phyloP scores from a whole-genome alignment of 345 rosid genomes.

The Eucalyptus virginea region DNA sequence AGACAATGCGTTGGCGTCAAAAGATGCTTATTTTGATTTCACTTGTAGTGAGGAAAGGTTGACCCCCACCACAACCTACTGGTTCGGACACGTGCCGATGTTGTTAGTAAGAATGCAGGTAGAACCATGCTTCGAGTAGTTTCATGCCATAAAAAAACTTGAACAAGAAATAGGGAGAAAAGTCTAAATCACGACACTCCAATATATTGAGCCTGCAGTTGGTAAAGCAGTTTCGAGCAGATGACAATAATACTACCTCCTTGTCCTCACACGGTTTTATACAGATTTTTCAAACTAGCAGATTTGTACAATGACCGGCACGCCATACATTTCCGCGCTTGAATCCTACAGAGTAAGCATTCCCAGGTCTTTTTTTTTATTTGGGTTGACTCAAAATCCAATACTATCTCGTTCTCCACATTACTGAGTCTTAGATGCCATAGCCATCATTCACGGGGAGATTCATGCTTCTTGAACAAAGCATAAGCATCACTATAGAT shows the following conservation, averaged over 20 bases:
- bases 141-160: not conserved
- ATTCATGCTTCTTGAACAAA: constrained; percentile 17
- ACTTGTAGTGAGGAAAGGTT: not conserved
- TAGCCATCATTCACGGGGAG: not conserved
- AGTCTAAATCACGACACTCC: not conserved
- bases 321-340: not conserved
- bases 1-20: not conserved
- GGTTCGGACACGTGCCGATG: not conserved
- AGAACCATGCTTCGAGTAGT: not conserved
- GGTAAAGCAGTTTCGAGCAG: not conserved
- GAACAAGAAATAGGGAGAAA: not conserved
- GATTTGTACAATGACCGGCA: not conserved
- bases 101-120: not conserved
- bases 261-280: not conserved
- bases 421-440: not conserved
- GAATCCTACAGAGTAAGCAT: not conserved
- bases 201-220: not conserved
- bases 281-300: not conserved
- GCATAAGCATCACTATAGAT: constrained; percentile 69
- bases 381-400: not conserved
- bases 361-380: not conserved
- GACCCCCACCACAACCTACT: not conserved
- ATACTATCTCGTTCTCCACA: not conserved
- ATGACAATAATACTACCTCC: not conserved
- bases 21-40: not conserved